Evolutionary conservation across 1,284 basidiomycete species (phyloP).

Genomic region (Vanrija pseudolonga): DNA sequence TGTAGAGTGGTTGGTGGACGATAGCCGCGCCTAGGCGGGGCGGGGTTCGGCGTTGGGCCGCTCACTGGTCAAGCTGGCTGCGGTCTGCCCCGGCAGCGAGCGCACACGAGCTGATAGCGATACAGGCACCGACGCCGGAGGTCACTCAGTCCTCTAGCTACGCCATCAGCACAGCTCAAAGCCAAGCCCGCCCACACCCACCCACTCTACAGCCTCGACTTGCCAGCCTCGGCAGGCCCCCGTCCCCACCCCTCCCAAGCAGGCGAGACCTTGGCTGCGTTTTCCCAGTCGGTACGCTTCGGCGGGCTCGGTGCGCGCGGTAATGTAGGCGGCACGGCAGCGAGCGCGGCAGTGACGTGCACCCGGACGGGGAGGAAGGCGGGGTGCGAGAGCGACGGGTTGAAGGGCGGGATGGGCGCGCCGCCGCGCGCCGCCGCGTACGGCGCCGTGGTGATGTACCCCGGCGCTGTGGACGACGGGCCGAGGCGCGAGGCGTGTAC

Average conservation of each 20-base stretch:
- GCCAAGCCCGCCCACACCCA: too few relatives aligned
- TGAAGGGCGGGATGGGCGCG: slow-evolving; percentile 3
- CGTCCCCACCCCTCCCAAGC: slow-evolving; percentile 19
- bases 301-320: neutral
- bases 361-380: slow-evolving; percentile 17
- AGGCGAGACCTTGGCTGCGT: slow-evolving; percentile 14
- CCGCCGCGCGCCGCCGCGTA: neutral
- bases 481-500: neutral
- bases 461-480: neutral
- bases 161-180: neutral
- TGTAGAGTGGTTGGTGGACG: too few relatives aligned
- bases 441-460: neutral
- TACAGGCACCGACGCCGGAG: too few relatives aligned
- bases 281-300: slow-evolving; percentile 2
- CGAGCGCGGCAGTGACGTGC: slow-evolving; percentile 5
- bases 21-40: too few relatives aligned
- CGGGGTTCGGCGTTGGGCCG: too few relatives aligned
- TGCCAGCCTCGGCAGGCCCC: slow-evolving; percentile 9
- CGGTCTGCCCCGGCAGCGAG: neutral
- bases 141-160: too few relatives aligned
- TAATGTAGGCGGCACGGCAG: neutral
- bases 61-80: too few relatives aligned
- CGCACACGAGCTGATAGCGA: too few relatives aligned
- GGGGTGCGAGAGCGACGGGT: slow-evolving; percentile 9
- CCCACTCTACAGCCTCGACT: slow-evolving; percentile 6